These are phyloP conservation scores for Cercospora brassicicola DNA, from an alignment of 2,329 filamentous ascomycete species.

Conservation along the genomic window DNA sequence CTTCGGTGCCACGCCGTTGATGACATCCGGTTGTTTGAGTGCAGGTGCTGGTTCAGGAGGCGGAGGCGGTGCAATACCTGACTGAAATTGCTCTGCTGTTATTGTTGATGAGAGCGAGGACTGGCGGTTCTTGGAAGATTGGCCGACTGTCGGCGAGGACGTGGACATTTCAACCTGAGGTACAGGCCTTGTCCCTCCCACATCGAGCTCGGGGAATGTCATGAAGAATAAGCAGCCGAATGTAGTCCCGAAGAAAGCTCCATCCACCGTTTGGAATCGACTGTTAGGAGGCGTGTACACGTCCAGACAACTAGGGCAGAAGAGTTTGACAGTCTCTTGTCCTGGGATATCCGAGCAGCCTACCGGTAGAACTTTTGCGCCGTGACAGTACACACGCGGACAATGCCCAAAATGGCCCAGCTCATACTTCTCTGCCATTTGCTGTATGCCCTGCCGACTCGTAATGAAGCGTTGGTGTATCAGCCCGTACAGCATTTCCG, in stretches of 20 bases:
- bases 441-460: constrained; percentile 90
- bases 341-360: constrained; percentile 92
- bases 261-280: constrained; percentile 94
- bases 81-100: constrained; percentile 38
- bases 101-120: constrained; percentile 35
- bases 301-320: constrained; percentile 94
- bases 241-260: constrained; percentile 96
- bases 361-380: constrained; percentile 86
- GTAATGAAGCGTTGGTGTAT: constrained; percentile 99
- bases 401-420: constrained; percentile 93
- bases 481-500: constrained; percentile 96
- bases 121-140: constrained; percentile 28
- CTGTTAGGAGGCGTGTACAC: constrained; percentile 97
- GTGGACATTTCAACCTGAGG: constrained; percentile 15
- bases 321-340: constrained; percentile 96
- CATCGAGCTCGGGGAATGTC: constrained; percentile 94
- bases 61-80: constrained; percentile 18
- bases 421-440: constrained; percentile 99
- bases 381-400: constrained; percentile 89
- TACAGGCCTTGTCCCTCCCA: constrained; percentile 49
- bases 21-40: constrained; percentile 53
- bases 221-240: constrained; percentile 97
- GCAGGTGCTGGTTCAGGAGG: constrained; percentile 22
- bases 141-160: constrained; percentile 19
- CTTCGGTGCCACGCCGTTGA: constrained; percentile 83